Evolutionary conservation across 768 basidiomycete species (phyloP).

Genomic region (Mycena metata): DNA sequence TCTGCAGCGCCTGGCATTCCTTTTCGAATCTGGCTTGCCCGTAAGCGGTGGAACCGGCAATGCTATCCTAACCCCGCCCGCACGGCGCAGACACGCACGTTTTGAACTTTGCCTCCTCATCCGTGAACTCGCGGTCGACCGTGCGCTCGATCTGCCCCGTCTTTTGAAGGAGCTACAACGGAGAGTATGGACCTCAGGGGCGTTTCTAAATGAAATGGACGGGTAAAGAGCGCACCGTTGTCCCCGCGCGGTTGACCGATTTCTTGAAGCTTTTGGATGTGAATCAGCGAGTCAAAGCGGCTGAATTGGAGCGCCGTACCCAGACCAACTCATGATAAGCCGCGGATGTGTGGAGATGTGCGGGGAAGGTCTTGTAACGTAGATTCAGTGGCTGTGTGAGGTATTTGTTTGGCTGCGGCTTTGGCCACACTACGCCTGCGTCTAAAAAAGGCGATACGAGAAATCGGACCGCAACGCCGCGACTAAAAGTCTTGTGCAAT

Average conservation of each 20-base stretch:
- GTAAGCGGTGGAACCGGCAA: constrained; percentile 6
- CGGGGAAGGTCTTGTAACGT: too few species aligned
- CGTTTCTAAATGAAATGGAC: constrained; percentile 9
- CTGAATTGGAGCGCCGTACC: constrained; percentile 38
- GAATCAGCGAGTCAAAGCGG: constrained; percentile 3
- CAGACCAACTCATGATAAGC: constrained; percentile 48
- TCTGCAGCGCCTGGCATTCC: constrained; percentile 93
- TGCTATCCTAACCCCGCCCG: constrained; percentile 47
- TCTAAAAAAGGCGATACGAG: constrained; percentile 16
- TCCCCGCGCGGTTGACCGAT: constrained; percentile 91
- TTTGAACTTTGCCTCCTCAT: constrained; percentile 92
- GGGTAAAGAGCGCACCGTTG: constrained; percentile 70
- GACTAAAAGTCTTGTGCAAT: neutral
- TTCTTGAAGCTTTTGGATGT: constrained; percentile 86
- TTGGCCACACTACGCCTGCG: constrained; percentile 18
- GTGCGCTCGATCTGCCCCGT: constrained; percentile 98
- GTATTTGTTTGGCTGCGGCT: constrained; percentile 20
- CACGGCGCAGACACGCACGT: constrained; percentile 82
- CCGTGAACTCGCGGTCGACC: constrained; percentile 91
- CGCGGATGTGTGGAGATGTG: too few species aligned
- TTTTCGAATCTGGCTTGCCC: constrained; percentile 85
- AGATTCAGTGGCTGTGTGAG: neutral
- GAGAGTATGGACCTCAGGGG: constrained; percentile 31
- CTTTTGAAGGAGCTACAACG: constrained; percentile 89
- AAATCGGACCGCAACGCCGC: neutral